Conservation (phyloP, 139 green algal genomes). For the Medakamo hakoo region DNA sequence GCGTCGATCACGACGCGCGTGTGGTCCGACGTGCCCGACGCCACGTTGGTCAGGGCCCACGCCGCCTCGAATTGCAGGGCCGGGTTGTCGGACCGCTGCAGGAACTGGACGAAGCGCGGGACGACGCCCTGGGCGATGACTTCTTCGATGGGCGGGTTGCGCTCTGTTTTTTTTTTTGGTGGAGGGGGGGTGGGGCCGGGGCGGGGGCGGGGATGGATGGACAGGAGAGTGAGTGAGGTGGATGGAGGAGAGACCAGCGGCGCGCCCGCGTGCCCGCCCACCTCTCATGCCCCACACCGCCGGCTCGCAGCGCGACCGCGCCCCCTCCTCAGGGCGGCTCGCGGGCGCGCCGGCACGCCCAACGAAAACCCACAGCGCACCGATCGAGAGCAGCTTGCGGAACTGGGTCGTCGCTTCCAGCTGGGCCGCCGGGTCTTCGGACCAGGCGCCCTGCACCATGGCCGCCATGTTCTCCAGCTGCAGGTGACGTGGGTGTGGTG, state of each 20-base stretch:
- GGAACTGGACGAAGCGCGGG: slow-evolving; percentile 91
- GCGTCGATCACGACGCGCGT: slow-evolving; percentile 94
- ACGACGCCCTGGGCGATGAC: slow-evolving; percentile 93
- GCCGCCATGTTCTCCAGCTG: slow-evolving; percentile 82
- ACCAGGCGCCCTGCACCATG: slow-evolving; percentile 87
- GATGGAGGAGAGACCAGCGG: no score
- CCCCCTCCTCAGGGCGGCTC: no score
- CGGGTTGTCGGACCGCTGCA: slow-evolving; percentile 67
- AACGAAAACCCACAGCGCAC: slow-evolving; percentile 14
- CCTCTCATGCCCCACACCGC: no score
- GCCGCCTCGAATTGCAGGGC: slow-evolving; percentile 92
- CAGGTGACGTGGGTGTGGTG: slow-evolving; percentile 2
- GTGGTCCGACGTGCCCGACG: slow-evolving; percentile 89
- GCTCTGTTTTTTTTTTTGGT: slow-evolving; percentile 41
- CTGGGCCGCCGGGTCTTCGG: slow-evolving; percentile 60
- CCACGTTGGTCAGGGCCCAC: slow-evolving; percentile 98
- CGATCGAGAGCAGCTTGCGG: slow-evolving; percentile 96
- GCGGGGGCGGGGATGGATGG: no score
- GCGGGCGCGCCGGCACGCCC: neutral
- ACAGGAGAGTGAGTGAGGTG: neutral
- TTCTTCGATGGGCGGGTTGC: slow-evolving; percentile 95
- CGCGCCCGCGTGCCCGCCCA: no score
- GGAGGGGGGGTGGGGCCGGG: neutral
- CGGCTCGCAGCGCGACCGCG: no score
- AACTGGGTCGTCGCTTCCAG: slow-evolving; percentile 93